Evolutionary conservation across 257 asterid genomes (phyloP).

Genomic region (Ilex aquifolium): DNA sequence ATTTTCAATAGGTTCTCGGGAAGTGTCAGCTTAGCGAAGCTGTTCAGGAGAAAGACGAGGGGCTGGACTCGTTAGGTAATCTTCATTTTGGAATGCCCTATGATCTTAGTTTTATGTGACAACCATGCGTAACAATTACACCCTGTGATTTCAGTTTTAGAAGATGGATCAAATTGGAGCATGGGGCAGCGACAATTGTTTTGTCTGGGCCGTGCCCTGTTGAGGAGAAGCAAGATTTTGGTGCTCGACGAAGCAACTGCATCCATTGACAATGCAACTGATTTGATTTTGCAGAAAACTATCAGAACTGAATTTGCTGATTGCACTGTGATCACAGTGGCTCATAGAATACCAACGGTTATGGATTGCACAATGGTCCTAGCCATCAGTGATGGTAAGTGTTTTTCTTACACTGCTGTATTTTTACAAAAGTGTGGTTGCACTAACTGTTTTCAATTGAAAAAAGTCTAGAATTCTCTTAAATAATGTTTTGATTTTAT

Average conservation of each 20-base stretch:
- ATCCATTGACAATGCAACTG: conserved; percentile 2
- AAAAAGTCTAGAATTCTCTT: neutral
- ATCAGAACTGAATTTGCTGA: too few relatives aligned
- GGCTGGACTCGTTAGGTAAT: conserved; percentile 76
- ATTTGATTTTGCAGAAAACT: too few relatives aligned
- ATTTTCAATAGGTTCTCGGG: conserved; percentile 50
- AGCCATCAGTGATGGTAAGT: conserved; percentile 86
- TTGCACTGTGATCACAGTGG: too few relatives aligned
- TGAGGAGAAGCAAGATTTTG: conserved; percentile 74
- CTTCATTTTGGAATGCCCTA: neutral
- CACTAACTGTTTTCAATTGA: too few relatives aligned
- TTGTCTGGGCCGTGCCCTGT: conserved; percentile 80
- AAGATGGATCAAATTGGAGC: conserved; percentile 98
- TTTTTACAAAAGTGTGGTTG: too few relatives aligned
- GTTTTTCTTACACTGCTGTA: neutral
- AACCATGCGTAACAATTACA: too few relatives aligned
- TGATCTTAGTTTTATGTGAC: neutral
- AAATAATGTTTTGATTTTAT: neutral
- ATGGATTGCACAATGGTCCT: conserved; percentile 95
- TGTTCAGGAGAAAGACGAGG: conserved; percentile 72
- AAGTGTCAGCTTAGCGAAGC: conserved; percentile 87
- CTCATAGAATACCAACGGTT: conserved; percentile 87
- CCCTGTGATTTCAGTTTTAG: conserved; percentile 47
- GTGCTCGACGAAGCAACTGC: conserved; percentile 98
- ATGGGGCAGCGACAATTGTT: conserved; percentile 90